Evolutionary conservation across 2,329 filamentous ascomycete genomes (phyloP).

Genomic region (Ambrosiella cleistominuta): DNA sequence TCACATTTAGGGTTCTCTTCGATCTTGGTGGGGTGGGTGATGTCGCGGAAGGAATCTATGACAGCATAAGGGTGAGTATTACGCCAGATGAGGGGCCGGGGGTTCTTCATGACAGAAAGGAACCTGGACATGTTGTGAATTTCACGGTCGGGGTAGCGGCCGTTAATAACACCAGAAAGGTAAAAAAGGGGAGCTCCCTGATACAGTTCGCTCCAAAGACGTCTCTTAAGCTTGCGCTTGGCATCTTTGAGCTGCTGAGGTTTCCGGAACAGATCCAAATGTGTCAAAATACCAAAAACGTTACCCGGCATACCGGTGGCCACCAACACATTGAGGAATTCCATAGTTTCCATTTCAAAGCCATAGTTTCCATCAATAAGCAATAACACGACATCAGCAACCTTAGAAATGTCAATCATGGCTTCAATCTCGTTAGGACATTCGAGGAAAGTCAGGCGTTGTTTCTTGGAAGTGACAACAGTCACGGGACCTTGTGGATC

Average conservation of each 20-base stretch:
- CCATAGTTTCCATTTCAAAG: conserved; percentile 99
- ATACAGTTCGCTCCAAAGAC: conserved; percentile 94
- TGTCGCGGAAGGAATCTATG: conserved; percentile 84
- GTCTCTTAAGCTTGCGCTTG: conserved; percentile 89
- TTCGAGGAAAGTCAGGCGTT: conserved; percentile 88
- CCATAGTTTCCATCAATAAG: conserved; percentile 99
- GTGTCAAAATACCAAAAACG: conserved; percentile 90
- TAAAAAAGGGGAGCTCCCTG: conserved; percentile 96
- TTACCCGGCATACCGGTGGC: conserved; percentile 96
- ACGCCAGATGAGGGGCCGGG: conserved; percentile 85
- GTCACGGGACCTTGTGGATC: conserved; percentile 85
- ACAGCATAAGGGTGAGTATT: conserved; percentile 91
- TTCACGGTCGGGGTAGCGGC: conserved; percentile 88
- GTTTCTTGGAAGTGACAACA: conserved; percentile 88
- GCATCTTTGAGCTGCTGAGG: conserved; percentile 80
- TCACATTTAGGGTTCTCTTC: conserved; percentile 83
- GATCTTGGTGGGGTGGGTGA: conserved; percentile 81
- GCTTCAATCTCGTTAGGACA: conserved; percentile 91
- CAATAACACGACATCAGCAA: conserved; percentile 88
- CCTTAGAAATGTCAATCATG: conserved; percentile 94
- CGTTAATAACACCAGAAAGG: conserved; percentile 88
- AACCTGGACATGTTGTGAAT: conserved; percentile 91
- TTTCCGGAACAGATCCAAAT: conserved; percentile 88
- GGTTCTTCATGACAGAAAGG: conserved; percentile 97
- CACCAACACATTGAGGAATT: conserved; percentile 88